phyloP scores from a whole-genome alignment of 306 rosid genomes.

The Senna tora region DNA sequence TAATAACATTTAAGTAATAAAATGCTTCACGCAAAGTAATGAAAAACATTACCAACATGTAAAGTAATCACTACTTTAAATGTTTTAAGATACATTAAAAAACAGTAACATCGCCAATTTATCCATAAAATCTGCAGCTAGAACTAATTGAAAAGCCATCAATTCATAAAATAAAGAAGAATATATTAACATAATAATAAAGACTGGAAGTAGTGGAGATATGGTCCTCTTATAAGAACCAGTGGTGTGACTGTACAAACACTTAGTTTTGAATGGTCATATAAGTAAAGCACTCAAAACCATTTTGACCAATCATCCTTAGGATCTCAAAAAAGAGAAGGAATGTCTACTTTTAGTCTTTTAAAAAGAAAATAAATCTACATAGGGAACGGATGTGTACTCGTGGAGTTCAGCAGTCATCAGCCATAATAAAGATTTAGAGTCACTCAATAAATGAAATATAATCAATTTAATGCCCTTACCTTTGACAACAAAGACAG shows the following conservation, averaged over 20 bases:
- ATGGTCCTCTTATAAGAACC: neutral
- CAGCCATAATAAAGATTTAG: slow-evolving; percentile 7
- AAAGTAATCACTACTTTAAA: slow-evolving; percentile 9
- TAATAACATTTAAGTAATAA: slow-evolving; percentile 32
- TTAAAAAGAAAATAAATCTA: slow-evolving; percentile 29
- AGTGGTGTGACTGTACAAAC: neutral
- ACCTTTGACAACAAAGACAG: slow-evolving; percentile 89
- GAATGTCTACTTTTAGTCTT: slow-evolving; percentile 7
- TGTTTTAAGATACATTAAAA: slow-evolving; percentile 21
- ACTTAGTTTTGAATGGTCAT: slow-evolving; percentile 1
- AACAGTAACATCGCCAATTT: slow-evolving; percentile 5
- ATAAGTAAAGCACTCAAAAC: neutral
- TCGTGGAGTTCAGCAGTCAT: slow-evolving; percentile 25
- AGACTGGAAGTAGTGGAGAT: neutral
- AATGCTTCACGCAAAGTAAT: slow-evolving; percentile 11
- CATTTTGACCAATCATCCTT: neutral
- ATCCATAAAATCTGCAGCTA: slow-evolving; percentile 11
- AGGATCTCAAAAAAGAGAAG: slow-evolving; percentile 3
- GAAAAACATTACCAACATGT: slow-evolving; percentile 4
- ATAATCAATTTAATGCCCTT: slow-evolving; percentile 32
- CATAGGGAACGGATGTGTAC: neutral
- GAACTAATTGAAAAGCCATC: slow-evolving; percentile 12
- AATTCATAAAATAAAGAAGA: neutral
- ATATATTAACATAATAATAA: no score
- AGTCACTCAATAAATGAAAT: slow-evolving; percentile 31